These are phyloP conservation scores for Teratosphaeria nubilosa DNA, from an alignment of 2,329 filamentous ascomycete species.

Conservation along the genomic window DNA sequence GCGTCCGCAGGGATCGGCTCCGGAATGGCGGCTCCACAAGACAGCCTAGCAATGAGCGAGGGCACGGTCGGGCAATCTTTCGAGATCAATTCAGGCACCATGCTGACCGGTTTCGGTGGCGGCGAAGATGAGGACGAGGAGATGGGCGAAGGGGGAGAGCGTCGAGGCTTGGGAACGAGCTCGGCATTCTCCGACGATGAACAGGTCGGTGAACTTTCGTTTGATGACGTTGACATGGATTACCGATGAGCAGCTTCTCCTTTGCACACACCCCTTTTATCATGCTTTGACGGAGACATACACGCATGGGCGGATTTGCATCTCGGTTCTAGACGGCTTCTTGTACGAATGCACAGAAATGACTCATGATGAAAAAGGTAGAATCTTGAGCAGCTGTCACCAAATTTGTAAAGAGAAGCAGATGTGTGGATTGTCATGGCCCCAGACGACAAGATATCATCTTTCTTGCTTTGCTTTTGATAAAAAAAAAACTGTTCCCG, in stretches of 20 bases:
- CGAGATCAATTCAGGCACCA: conserved; percentile 24
- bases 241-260: conserved; percentile 38
- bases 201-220: conserved; percentile 57
- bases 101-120: conserved; percentile 78
- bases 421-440: background rate
- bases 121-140: conserved; percentile 94
- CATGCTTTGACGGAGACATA: background rate
- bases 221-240: conserved; percentile 52
- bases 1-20: conserved; percentile 74
- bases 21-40: conserved; percentile 14
- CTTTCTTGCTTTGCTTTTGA: background rate
- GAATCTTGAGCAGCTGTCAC: background rate
- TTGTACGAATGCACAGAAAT: background rate
- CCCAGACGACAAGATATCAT: background rate
- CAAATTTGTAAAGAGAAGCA: background rate
- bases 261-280: background rate
- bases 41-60: conserved; percentile 24
- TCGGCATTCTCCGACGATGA: conserved; percentile 42
- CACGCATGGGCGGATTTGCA: background rate
- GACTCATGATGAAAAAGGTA: background rate
- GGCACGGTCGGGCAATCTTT: conserved; percentile 24
- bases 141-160: conserved; percentile 51
- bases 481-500: background rate
- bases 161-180: conserved; percentile 37
- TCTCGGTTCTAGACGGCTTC: background rate